Evolutionary conservation across 2,329 filamentous ascomycete genomes (phyloP), one percentile per base, ranked within the genome.

Genomic region (Didymella pomorum): DNA sequence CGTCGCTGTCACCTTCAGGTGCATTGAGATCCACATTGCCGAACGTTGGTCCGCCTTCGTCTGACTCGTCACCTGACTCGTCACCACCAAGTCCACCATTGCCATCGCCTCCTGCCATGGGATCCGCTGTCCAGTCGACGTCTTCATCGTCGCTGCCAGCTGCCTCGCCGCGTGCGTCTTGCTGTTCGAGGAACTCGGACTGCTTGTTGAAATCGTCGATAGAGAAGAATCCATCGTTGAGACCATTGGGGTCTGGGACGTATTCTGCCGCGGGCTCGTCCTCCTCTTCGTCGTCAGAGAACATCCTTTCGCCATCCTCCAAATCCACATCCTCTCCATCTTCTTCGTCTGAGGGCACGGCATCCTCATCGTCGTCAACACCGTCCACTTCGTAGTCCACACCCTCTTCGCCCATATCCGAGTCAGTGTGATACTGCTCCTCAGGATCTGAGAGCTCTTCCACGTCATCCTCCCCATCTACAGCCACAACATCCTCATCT

Each of bases 181-280:
- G 90, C 64, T 91, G 87, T 77, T 99, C 95, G 47, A 97, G 87
- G 73, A 89, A 90, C 70, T 96, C 92, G 2, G 93, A 92, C 73
- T 96, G 91, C 74, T 89, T 92, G 82, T 99, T 99, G 84, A 99
- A 99, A 59, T 96, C 88, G 70, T 98, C 93, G 69, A 99, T 94
- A 16, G 92, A 96, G 80, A 99, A 99, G 80, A 99, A 99, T 5
- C 93, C 94, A 72, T 99, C 95, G 71, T 99, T 98, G 29, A 99
- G 86, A 7, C 93, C 92, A 71, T 95, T 84, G 4, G 88, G 87
- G 71, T 98, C 93, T 67, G 88, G 83, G 9, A 87, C 80, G 59
- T 89, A 89, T 37, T 85, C 84, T 47, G 84, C 83, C 1, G 79
- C 76, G 4, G 80, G 75, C 43, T 82, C 79, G 20, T 83, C 68